Evolutionary conservation across 352 stramenopile species (phyloP).

Genomic region (Pythium oligandrum): DNA sequence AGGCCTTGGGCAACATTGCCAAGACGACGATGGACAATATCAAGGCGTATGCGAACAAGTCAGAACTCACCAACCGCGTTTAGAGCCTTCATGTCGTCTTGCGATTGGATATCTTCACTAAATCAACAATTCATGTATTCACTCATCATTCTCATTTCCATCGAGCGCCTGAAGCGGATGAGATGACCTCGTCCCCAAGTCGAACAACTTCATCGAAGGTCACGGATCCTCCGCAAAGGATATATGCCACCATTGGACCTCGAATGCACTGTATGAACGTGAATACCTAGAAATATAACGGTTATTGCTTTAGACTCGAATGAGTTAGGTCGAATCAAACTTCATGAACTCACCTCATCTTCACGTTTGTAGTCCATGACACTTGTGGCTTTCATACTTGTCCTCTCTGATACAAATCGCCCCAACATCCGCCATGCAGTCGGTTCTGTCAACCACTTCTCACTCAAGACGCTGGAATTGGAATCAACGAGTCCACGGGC

Average conservation of each 20-base stretch:
- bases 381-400: not conserved
- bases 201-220: conserved; percentile 10
- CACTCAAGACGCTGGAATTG: not conserved
- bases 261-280: conserved; percentile 35
- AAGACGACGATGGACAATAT: conserved; percentile 76
- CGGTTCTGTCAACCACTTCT: not conserved
- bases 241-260: conserved; percentile 23
- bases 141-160: not conserved
- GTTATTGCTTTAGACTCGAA: not conserved
- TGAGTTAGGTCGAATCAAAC: not conserved
- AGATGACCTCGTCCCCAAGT: conserved; percentile 21
- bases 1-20: conserved; percentile 66
- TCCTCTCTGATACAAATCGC: not conserved
- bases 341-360: conserved; percentile 25
- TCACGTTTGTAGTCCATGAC: conserved; percentile 32
- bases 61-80: conserved; percentile 42
- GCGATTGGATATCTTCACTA: not conserved
- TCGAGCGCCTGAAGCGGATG: conserved; percentile 4
- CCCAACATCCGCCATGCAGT: not conserved
- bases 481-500: no score
- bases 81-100: not conserved
- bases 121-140: conserved; percentile 2
- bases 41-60: conserved; percentile 39
- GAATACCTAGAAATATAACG: conserved; percentile 10
- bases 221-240: conserved; percentile 22